Evolutionary conservation across 116 monocot genomes (phyloP), one percentile per base, ranked within the genome.

Genomic region (Posidonia oceanica): DNA sequence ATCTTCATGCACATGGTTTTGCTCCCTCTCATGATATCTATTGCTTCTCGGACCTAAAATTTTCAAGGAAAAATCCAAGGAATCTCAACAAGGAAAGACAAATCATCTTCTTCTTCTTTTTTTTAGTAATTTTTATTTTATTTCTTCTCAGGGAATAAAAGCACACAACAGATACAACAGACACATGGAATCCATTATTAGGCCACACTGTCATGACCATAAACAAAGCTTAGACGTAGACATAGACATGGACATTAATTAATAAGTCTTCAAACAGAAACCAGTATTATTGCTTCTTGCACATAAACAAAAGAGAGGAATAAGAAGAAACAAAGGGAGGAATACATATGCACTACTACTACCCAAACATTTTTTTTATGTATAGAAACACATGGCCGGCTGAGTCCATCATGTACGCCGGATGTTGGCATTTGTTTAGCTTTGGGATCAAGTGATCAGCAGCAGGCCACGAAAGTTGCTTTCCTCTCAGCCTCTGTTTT

Each of bases 401-500:
- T 52, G 4, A 40, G 18, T 22, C 36, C 52, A 3, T 11, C 67
- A 67, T 52, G 51, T 67, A 21, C 67, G 67, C 51, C 67, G 52
- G 51, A 39, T 36, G 67, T 52, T 39, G 67, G 67, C 22, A 52
- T 22, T 67, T 67, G 16, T 67, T 29, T 0, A 39, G 14, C 42
- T 67, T 14, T 12, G 39, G 15, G 39, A 63, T 63, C 38, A 63
- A 3, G 39, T 63, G 13, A 63, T 38, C 39, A 63, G 37, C 16
- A 67, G 38, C 44, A 44, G 44, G 21, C 36, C 11, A 36, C 37
- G 16, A 54, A n/a, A 39, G 39, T 14, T 57, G 58, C 37, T 59
- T 41, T 4, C 40, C 67, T 20, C 57, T 89, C 80, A 89, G 75
- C 82, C 77, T 64, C 77, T 81, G 70, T 81, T 89, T 83, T 89